phyloP scores from a whole-genome alignment of 345 rosid genomes.

The Lepidium sativum region DNA sequence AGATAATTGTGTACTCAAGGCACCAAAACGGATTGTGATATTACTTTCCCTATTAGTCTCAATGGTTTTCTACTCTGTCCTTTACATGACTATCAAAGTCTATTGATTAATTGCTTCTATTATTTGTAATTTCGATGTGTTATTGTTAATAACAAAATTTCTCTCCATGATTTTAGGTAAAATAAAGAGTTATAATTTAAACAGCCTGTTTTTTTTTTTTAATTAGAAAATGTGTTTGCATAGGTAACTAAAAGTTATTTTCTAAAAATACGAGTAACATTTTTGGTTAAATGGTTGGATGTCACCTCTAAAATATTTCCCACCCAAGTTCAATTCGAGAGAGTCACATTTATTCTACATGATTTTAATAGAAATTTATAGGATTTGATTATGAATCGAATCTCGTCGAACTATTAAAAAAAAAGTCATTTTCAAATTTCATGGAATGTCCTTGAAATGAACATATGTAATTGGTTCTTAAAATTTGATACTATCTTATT shows the following conservation, averaged over 20 bases:
- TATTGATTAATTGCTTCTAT: background rate
- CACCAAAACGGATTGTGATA: conserved; percentile 25
- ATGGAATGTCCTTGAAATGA: too few species aligned
- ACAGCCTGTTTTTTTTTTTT: background rate
- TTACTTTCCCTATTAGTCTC: conserved; percentile 34
- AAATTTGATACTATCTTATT: background rate
- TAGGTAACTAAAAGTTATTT: background rate
- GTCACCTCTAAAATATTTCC: too few species aligned
- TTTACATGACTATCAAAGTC: conserved; percentile 18
- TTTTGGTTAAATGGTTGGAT: too few species aligned
- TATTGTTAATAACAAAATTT: conserved; percentile 15
- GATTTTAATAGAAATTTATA: too few species aligned
- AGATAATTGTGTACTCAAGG: conserved; percentile 12
- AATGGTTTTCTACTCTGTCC: conserved; percentile 21
- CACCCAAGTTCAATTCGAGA: too few species aligned
- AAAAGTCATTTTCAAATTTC: too few species aligned
- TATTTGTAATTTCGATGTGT: background rate
- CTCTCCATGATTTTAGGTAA: background rate
- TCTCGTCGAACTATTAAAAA: too few species aligned
- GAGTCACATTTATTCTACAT: too few species aligned
- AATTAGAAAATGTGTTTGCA: background rate
- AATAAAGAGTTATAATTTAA: background rate
- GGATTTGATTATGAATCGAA: too few species aligned
- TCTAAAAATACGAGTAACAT: too few species aligned
- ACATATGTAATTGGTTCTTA: background rate